Percentiles rank a stretch among this genome's conserved stretches.
Evolutionary conservation across 441 rosid genomes (phyloP).

Genomic region (Capsella rubella): DNA sequence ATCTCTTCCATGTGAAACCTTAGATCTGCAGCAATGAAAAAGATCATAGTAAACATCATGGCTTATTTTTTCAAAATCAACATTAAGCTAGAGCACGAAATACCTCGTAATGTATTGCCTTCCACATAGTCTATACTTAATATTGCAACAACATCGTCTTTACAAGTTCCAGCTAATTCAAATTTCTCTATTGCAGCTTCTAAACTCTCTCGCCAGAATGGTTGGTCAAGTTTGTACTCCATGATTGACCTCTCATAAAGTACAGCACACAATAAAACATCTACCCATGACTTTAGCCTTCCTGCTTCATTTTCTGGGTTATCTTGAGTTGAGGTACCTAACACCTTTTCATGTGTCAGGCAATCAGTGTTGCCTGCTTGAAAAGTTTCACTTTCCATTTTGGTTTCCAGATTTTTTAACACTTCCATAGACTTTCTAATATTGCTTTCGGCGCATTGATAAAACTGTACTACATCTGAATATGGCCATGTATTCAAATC

Average conservation of each 20-base stretch:
- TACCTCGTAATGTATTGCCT: conserved; percentile 60
- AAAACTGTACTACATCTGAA: conserved; percentile 51
- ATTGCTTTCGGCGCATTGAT: conserved; percentile 63
- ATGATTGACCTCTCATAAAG: conserved; percentile 68
- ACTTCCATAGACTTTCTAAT: conserved; percentile 59
- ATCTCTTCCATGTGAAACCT: conserved; percentile 61
- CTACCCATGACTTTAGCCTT: conserved; percentile 58
- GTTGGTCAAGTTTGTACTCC: conserved; percentile 67
- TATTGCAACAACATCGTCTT: conserved; percentile 55
- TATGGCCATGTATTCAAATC: conserved; percentile 61
- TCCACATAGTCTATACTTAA: conserved; percentile 58
- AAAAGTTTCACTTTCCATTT: conserved; percentile 12
- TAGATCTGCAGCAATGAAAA: conserved; percentile 50
- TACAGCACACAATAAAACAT: conserved; percentile 63
- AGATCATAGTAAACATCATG: conserved; percentile 30
- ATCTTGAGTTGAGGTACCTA: conserved; percentile 49
- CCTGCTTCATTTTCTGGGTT: conserved; percentile 52
- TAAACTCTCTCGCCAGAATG: conserved; percentile 60
- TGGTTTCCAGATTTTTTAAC: conserved; percentile 42
- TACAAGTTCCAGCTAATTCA: conserved; percentile 61
- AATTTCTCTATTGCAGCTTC: conserved; percentile 69
- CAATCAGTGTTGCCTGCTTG: neutral
- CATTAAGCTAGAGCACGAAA: neutral
- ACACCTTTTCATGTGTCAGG: neutral
- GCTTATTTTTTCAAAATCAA: neutral